Percentiles rank a stretch among this genome's conserved stretches.
phyloP scores from a whole-genome alignment of 2,329 filamentous ascomycete species.

The Claviceps citrina region DNA sequence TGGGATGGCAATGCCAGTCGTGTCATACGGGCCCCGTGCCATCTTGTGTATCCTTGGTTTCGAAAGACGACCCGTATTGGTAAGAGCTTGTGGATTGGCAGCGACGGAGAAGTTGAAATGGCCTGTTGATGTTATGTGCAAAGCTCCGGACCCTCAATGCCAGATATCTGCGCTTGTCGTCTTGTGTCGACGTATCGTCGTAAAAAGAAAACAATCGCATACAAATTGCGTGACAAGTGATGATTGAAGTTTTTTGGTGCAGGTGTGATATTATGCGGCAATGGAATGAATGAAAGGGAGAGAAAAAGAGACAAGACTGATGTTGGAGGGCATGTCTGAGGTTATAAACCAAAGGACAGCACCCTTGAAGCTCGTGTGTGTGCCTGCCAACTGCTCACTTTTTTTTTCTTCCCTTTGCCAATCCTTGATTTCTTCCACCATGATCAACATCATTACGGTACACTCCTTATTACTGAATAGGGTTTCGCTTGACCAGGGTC shows the following conservation, averaged over 20 bases:
- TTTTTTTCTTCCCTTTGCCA: conserved; percentile 2
- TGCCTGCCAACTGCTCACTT: conserved; percentile 3
- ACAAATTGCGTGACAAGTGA: background rate
- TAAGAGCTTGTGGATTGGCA: background rate
- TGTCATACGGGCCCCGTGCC: conserved; percentile 23
- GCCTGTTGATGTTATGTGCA: background rate
- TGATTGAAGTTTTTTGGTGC: background rate
- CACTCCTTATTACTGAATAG: background rate
- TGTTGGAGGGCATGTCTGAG: conserved; percentile 8
- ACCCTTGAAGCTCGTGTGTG: conserved; percentile 1
- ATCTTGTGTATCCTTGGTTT: conserved; percentile 9
- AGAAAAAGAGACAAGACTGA: background rate
- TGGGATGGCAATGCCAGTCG: conserved; percentile 23
- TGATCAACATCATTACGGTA: conserved; percentile 1
- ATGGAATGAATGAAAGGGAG: background rate
- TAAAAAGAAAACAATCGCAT: background rate
- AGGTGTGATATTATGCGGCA: background rate
- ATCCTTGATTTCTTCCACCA: background rate
- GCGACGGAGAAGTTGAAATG: background rate
- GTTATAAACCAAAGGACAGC: conserved; percentile 8
- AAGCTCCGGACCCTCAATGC: background rate
- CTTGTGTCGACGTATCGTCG: background rate
- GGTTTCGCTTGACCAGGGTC: conserved; percentile 5
- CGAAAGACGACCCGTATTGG: background rate
- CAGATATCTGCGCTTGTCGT: background rate